Conservation (phyloP, 352 stramenopile species). For the Pythium apleroticum region DNA sequence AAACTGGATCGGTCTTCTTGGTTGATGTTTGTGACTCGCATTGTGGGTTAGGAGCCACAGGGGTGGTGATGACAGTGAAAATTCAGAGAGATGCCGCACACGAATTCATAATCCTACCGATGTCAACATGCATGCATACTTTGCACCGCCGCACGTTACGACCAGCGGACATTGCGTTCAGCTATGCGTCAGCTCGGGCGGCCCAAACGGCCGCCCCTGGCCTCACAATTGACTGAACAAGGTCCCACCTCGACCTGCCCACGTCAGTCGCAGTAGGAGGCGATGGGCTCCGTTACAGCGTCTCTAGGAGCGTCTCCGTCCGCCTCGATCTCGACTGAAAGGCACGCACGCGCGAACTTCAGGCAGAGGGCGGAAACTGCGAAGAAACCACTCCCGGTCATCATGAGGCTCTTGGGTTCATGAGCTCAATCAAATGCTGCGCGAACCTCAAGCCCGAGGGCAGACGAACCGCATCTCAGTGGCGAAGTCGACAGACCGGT, state of each 20-base stretch:
- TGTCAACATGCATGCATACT: not conserved
- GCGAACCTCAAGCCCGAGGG: not conserved
- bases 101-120: not conserved
- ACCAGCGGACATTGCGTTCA: constrained; percentile 4
- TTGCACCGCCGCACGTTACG: not conserved
- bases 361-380: not conserved
- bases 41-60: not conserved
- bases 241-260: not conserved
- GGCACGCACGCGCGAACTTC: constrained; percentile 3
- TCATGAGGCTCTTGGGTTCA: not conserved
- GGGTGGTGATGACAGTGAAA: not conserved
- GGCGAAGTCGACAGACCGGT: not conserved
- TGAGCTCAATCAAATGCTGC: not conserved
- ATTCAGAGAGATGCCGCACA: not conserved
- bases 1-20: not conserved
- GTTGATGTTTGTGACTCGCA: not conserved
- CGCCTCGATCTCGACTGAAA: constrained; percentile 1
- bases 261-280: not conserved
- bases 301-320: not conserved
- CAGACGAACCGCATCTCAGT: constrained; percentile 11
- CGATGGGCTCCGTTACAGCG: not conserved
- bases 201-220: not conserved
- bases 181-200: not conserved
- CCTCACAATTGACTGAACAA: not conserved
- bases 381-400: not conserved